phyloP scores from a whole-genome alignment of 1,284 basidiomycete genomes.

The Agroathelia rolfsii region DNA sequence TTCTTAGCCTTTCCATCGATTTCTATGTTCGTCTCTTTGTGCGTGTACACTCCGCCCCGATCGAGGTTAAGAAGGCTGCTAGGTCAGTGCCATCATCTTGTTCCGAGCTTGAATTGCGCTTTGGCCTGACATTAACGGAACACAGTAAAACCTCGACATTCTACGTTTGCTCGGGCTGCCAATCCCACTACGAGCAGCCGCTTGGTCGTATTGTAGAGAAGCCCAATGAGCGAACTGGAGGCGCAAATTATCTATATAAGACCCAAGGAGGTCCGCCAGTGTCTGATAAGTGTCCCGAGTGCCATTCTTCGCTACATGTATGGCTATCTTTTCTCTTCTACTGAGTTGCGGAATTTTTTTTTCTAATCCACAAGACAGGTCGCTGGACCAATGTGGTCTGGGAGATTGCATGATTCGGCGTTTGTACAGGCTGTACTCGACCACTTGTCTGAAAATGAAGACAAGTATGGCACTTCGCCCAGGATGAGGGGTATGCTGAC shows the following conservation, averaged over 20 bases:
- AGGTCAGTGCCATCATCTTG: constrained; percentile 38
- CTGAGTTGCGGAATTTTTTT: constrained; percentile 4
- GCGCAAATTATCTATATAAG: constrained; percentile 57
- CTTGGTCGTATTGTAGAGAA: constrained; percentile 63
- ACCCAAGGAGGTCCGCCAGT: constrained; percentile 66
- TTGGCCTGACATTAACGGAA: not conserved
- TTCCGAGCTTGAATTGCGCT: not conserved
- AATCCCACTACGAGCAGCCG: constrained; percentile 71
- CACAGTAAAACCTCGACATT: constrained; percentile 73
- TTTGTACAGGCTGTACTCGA: constrained; percentile 74
- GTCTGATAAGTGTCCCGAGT: constrained; percentile 69
- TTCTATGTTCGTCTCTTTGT: constrained; percentile 96
- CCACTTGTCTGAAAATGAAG: constrained; percentile 54
- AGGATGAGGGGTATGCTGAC: constrained; percentile 96
- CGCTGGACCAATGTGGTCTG: constrained; percentile 96
- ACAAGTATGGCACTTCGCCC: constrained; percentile 67
- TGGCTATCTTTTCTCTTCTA: constrained; percentile 13
- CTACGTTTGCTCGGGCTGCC: constrained; percentile 77
- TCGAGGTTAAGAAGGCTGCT: constrained; percentile 81
- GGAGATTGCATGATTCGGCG: constrained; percentile 68
- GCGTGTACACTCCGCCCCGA: constrained; percentile 62
- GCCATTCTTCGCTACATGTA: constrained; percentile 69
- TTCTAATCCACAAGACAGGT: constrained; percentile 33
- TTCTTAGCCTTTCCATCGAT: constrained; percentile 93
- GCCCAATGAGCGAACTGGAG: constrained; percentile 39